A percentile compares a stretch with the other conserved stretches of the same genome.
phyloP scores from a whole-genome alignment of 106 monocot genomes.

The Dendrobium huoshanense region DNA sequence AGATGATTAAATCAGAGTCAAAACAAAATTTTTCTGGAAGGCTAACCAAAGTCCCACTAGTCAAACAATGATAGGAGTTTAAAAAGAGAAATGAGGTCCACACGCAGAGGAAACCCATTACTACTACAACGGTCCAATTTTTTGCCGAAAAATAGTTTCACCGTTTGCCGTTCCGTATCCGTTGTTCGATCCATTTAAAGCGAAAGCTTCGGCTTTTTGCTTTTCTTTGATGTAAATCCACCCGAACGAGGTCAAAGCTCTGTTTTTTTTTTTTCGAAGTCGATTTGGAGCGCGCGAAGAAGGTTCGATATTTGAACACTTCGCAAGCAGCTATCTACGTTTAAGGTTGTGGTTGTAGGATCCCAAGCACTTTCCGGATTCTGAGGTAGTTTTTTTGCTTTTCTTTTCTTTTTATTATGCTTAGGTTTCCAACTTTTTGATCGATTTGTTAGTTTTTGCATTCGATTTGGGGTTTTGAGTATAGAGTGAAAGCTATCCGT shows the following conservation, averaged over 20 bases:
- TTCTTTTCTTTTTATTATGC: neutral
- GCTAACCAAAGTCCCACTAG: neutral
- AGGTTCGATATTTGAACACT: neutral
- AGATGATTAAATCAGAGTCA: neutral
- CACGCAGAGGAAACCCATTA: neutral
- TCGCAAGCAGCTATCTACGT: neutral
- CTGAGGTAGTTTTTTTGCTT: neutral
- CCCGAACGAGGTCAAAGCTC: neutral
- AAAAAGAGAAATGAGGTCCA: no score
- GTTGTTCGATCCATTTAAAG: neutral
- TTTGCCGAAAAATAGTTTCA: neutral
- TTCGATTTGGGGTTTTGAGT: neutral
- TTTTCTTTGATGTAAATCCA: neutral
- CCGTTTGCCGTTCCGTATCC: neutral
- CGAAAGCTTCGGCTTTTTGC: neutral
- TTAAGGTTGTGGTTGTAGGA: neutral
- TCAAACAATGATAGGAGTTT: neutral
- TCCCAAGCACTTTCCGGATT: no score
- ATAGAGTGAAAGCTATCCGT: no score
- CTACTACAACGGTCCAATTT: conserved; percentile 3
- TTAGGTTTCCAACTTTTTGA: neutral
- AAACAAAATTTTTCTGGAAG: neutral
- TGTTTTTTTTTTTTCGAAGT: neutral
- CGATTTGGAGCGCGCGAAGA: neutral
- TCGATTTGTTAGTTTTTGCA: neutral